Evolutionary conservation across 805 yeast genomes (phyloP), one percentile per base, ranked within the genome.

Genomic region (Schizosaccharomyces octosporus): DNA sequence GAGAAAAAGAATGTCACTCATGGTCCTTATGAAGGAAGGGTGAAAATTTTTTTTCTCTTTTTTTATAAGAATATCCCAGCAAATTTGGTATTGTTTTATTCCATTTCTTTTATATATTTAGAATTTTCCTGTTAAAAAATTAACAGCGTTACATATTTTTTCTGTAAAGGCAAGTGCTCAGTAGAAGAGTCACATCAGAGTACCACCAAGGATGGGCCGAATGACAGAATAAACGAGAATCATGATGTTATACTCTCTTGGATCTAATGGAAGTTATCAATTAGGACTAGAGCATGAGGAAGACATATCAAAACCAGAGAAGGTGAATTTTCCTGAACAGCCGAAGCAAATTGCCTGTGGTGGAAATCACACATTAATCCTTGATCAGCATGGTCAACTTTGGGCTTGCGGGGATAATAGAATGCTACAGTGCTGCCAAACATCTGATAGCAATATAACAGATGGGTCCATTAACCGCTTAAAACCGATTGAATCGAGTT

Each of bases 251-350:
- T 36, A 32, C 27, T 36, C 60, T 41, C 36, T 57, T 13, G 60
- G 60, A 5, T 57, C 60, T 17, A 57, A 57, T 57, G 60, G 60
- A 32, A 57, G 27, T 13, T 57, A 17, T 21, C 60, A 57, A 36
- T 31, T 57, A 32, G 60, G 60, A 21, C 17, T 57, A 17, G 19
- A 41, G 2, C 21, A 36, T 36, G 29, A 41, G 6, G 60, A 57
- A 24, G 60, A 57, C 19, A 42, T 57, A n/a, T 21, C 21, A 4
- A 36, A 15, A 4, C 60, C 60, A 41, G 45, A 39, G 19, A 57
- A 32, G 32, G 31, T 51, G 57, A 17, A 51, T 51, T 51, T 51
- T 21, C 15, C 36, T 9, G 57, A 24, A 11, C 57, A 24, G 17
- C 36, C n/a, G 15, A 39, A 57, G 41, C 17, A 11, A 31, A 57